phyloP scores from a whole-genome alignment of 2,329 filamentous ascomycete species.

The Emergomyces africanus region DNA sequence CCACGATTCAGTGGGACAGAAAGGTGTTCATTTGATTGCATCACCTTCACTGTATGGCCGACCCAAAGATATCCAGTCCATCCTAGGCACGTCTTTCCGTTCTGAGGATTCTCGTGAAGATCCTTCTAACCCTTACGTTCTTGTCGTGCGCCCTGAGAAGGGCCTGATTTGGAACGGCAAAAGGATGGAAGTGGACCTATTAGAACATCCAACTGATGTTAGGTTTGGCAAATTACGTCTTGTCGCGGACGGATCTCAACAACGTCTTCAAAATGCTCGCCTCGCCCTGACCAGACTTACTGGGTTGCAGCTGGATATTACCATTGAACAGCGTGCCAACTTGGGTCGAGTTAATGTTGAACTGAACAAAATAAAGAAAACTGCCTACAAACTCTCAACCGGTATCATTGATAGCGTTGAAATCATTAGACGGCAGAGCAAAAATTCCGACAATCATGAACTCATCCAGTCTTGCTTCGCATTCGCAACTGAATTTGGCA shows the following conservation, averaged over 20 bases:
- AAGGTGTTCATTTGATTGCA: constrained; percentile 71
- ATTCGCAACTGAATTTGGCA: constrained; percentile 97
- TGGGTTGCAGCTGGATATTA: constrained; percentile 71
- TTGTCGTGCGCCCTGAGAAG: constrained; percentile 73
- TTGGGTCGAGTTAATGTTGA: constrained; percentile 83
- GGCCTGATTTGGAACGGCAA: constrained; percentile 70
- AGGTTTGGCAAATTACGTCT: constrained; percentile 77
- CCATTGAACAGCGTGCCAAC: constrained; percentile 87
- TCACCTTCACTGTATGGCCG: constrained; percentile 65
- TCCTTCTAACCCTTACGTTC: constrained; percentile 64
- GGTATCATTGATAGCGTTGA: constrained; percentile 98
- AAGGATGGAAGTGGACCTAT: constrained; percentile 55
- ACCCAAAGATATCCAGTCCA: constrained; percentile 68
- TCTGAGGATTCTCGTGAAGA: constrained; percentile 59
- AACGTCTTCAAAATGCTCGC: constrained; percentile 66
- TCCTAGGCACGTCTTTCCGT: constrained; percentile 68
- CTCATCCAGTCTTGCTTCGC: constrained; percentile 96
- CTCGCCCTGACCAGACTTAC: constrained; percentile 63
- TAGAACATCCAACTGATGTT: constrained; percentile 70
- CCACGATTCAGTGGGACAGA: constrained; percentile 50
- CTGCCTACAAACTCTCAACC: constrained; percentile 91
- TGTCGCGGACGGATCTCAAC: constrained; percentile 75
- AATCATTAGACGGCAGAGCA: constrained; percentile 73
- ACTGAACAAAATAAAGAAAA: constrained; percentile 86
- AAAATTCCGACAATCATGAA: constrained; percentile 68